Conservation (phyloP, 805 yeast species). For the Candida sithepensis region DNA sequence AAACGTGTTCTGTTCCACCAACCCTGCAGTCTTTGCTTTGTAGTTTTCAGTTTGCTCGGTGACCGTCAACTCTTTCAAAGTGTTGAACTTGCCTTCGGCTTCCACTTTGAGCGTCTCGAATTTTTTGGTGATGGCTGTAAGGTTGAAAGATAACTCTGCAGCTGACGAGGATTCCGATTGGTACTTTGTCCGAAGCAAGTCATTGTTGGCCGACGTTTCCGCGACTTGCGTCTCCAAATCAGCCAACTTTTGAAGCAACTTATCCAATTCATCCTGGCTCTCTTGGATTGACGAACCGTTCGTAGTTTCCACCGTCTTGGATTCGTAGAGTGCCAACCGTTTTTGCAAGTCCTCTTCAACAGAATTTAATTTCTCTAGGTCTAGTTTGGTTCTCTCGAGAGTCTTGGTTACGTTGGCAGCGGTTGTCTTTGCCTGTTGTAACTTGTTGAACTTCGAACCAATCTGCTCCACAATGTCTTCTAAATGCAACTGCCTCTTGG, state of each 20-base stretch:
- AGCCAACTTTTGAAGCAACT: slow-evolving; percentile 8
- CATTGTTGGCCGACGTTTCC: slow-evolving; percentile 21
- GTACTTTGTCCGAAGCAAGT: slow-evolving; percentile 36
- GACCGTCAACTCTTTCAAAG: slow-evolving; percentile 20
- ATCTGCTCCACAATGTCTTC: slow-evolving; percentile 39
- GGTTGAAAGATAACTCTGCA: slow-evolving; percentile 36
- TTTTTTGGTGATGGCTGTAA: slow-evolving; percentile 23
- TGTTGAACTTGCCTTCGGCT: slow-evolving; percentile 33
- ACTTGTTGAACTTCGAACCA: slow-evolving; percentile 38
- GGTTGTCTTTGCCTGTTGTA: slow-evolving; percentile 31
- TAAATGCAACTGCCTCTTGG: slow-evolving; percentile 35
- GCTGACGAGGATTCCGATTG: slow-evolving; percentile 45
- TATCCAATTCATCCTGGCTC: slow-evolving; percentile 12
- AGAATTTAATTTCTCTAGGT: slow-evolving; percentile 20
- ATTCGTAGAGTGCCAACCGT: slow-evolving; percentile 6
- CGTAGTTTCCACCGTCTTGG: slow-evolving; percentile 3
- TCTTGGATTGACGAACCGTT: slow-evolving; percentile 10
- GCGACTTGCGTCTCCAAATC: slow-evolving; percentile 14
- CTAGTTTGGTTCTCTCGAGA: slow-evolving; percentile 30
- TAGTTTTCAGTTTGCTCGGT: slow-evolving; percentile 13
- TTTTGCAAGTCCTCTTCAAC: slow-evolving; percentile 6
- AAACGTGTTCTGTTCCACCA: slow-evolving; percentile 22
- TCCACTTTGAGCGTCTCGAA: slow-evolving; percentile 27
- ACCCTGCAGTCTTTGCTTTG: slow-evolving; percentile 1
- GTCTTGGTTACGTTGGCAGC: slow-evolving; percentile 28